These are phyloP conservation scores for Anisodus tanguticus DNA, from an alignment of 257 asterid genomes.

Conservation along the genomic window DNA sequence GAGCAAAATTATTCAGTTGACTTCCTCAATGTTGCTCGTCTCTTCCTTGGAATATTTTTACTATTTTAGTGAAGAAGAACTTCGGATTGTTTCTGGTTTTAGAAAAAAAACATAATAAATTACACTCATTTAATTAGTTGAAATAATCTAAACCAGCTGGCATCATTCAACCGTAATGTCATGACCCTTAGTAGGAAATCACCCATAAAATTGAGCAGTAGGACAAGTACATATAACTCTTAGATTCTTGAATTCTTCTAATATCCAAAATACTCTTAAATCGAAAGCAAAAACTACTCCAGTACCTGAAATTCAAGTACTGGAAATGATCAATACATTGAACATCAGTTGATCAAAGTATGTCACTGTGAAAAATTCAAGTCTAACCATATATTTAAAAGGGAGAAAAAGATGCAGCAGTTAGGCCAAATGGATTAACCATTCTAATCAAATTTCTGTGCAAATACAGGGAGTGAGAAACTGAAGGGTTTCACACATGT, in stretches of 20 bases:
- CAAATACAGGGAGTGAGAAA: constrained; percentile 17
- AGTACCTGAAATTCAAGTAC: neutral
- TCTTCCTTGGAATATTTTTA: too few relatives aligned
- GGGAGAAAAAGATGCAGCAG: neutral
- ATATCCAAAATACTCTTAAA: neutral
- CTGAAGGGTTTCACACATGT: neutral
- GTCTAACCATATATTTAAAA: neutral
- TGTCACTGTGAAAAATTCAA: neutral
- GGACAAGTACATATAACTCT: neutral
- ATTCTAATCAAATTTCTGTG: constrained; percentile 3
- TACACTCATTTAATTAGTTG: neutral
- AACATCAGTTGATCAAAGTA: constrained; percentile 3
- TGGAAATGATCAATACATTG: constrained; percentile 14
- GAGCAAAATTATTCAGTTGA: too few relatives aligned
- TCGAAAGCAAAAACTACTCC: neutral
- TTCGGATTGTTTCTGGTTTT: too few relatives aligned
- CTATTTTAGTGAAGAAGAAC: too few relatives aligned
- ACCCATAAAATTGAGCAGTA: neutral
- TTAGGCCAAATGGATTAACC: neutral
- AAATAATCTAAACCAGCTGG: neutral
- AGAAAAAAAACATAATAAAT: too few relatives aligned
- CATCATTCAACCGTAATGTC: neutral
- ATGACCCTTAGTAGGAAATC: neutral
- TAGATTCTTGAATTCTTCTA: neutral
- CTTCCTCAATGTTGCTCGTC: too few relatives aligned